Percentiles rank a stretch among this genome's conserved stretches.
These are phyloP conservation scores for Anisodus acutangulus DNA, from an alignment of 257 asterid species.

Conservation along the genomic window DNA sequence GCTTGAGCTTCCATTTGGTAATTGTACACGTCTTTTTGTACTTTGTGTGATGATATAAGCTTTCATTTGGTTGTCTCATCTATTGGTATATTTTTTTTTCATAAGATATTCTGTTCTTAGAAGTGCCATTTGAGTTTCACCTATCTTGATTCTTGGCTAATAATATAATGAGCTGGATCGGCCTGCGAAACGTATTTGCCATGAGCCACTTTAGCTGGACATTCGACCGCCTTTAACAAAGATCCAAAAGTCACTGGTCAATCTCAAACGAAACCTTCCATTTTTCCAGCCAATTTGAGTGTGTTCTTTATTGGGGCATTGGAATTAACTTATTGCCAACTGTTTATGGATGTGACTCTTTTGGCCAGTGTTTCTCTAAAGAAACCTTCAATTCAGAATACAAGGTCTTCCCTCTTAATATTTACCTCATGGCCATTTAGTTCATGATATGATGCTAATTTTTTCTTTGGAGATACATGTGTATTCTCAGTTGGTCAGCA, in stretches of 20 bases:
- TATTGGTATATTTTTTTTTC: not conserved
- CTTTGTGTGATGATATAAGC: not conserved
- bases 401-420: not conserved
- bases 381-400: conserved; percentile 11
- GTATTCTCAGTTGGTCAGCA: not conserved
- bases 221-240: conserved; percentile 74
- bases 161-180: conserved; percentile 64
- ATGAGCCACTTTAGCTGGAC: conserved; percentile 89
- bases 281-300: conserved; percentile 8
- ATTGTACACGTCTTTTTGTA: conserved; percentile 6
- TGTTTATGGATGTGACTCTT: conserved; percentile 5
- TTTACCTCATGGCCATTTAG: not conserved
- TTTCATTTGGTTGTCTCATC: conserved; percentile 20
- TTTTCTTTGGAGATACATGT: conserved; percentile 21
- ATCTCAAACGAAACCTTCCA: not conserved
- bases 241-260: conserved; percentile 21
- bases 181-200: conserved; percentile 72
- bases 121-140: conserved; percentile 28
- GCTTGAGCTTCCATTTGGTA: conserved; percentile 97
- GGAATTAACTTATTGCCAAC: not conserved
- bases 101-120: too few species aligned
- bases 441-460: conserved; percentile 2
- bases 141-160: not conserved
- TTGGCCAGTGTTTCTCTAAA: conserved; percentile 16
- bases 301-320: not conserved